Evolutionary conservation across 805 yeast species (phyloP), one percentile per base, ranked within the genome.

Genomic region (Starmerella potacharoeniae): DNA sequence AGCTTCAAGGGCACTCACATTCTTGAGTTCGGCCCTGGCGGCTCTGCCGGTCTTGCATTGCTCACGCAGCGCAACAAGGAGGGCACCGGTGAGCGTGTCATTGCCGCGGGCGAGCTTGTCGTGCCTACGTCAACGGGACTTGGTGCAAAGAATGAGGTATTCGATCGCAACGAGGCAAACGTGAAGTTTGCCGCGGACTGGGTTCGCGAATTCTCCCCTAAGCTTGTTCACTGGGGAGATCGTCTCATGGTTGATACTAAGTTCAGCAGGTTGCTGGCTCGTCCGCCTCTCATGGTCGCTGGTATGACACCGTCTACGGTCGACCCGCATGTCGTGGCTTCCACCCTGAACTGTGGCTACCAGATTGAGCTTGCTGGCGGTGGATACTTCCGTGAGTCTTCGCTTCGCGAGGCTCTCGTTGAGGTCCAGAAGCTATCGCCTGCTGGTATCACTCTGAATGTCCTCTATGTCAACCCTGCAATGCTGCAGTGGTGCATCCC

Each of bases 261-360:
- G 73, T 89, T 91, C 73, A 86, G 96, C 52, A 79, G 90, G 69
- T 78, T 93, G 64, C 74, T 93, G 60, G 95, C 97, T 59, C 86
- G 89, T 72, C 90, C 98, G 59, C 99, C 98, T 58, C 75, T 93
- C 63, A 84, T 95, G 84, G 93, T 93, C 63, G 96, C 99, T 40
- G 99, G 98, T 75, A 93, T 93, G 99, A 93, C 98, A 42, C 99
- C 99, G 69, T 81, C 95, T 45, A 93, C 98, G 35, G 97, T 90
- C 55, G 84, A 86, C 62, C 93, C 97, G 48, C 90, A 86, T 59
- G 90, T 93, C 65, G 95, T 93, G 56, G 84, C 95, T 58, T 95
- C 96, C 35, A 84, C 97, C 33, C 78, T 90, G 67, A 89, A 90
- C 69, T 89, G 97, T 51, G 99, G 99, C 59, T 93, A 90, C 75